Evolutionary conservation across 1,139 yeast genomes (phyloP).

Genomic region (Taphrina wiesneri): DNA sequence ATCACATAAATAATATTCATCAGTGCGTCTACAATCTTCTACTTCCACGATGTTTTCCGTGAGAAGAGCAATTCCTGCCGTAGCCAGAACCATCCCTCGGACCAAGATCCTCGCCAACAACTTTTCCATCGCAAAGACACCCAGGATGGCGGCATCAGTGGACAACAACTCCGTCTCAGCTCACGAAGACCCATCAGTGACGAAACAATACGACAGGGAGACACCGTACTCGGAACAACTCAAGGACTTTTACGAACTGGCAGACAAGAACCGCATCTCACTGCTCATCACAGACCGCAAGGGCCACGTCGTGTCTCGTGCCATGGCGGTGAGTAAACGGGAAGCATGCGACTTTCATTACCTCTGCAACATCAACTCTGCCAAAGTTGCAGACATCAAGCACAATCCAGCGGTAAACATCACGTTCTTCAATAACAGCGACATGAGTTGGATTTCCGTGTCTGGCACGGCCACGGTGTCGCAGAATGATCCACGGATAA

Average conservation of each 20-base stretch:
- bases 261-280: conserved; percentile 27
- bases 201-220: conserved; percentile 27
- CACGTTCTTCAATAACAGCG: conserved; percentile 21
- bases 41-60: neutral
- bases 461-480: conserved; percentile 30
- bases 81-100: neutral
- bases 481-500: conserved; percentile 18
- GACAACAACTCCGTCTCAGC: conserved; percentile 1
- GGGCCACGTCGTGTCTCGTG: conserved; percentile 23
- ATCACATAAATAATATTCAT: neutral
- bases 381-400: conserved; percentile 19
- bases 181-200: conserved; percentile 27
- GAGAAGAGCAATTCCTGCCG: neutral
- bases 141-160: conserved; percentile 7
- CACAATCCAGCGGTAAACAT: neutral
- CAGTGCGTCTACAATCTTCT: too few relatives aligned
- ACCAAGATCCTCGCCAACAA: neutral
- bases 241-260: conserved; percentile 23
- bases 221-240: conserved; percentile 26
- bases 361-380: conserved; percentile 24
- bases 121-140: neutral
- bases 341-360: conserved; percentile 27
- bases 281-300: conserved; percentile 18
- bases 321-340: conserved; percentile 29
- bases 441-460: conserved; percentile 21